Evolutionary conservation across 116 monocot genomes (phyloP).

Genomic region (Iris pallida): DNA sequence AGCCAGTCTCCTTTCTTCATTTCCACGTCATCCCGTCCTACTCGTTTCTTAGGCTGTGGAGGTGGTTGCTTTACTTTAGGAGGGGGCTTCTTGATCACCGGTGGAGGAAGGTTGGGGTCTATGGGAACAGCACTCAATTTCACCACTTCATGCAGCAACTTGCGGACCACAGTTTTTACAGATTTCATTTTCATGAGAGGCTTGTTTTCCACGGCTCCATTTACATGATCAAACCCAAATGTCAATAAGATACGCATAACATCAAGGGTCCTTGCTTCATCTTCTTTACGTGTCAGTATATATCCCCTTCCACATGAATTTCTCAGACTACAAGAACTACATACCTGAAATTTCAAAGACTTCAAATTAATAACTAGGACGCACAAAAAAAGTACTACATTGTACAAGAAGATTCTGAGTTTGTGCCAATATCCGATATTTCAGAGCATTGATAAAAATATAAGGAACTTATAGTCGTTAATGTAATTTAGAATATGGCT

Average conservation of each 20-base stretch:
- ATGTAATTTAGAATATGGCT: too few species aligned
- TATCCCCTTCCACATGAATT: slow-evolving; percentile 84
- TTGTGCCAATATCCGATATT: too few species aligned
- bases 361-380: too few species aligned
- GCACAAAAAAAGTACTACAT: too few species aligned
- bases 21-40: slow-evolving; percentile 94
- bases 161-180: slow-evolving; percentile 70
- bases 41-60: slow-evolving; percentile 77
- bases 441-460: too few species aligned
- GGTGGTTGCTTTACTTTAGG: slow-evolving; percentile 95
- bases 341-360: slow-evolving; percentile 52
- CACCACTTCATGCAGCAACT: slow-evolving; percentile 80
- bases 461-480: too few species aligned
- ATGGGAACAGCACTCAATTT: slow-evolving; percentile 84
- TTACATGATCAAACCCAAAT: slow-evolving; percentile 82
- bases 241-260: slow-evolving; percentile 75
- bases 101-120: slow-evolving; percentile 91
- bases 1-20: slow-evolving; percentile 99
- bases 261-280: slow-evolving; percentile 94
- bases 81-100: slow-evolving; percentile 70
- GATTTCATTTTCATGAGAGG: slow-evolving; percentile 72
- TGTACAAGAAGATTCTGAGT: too few species aligned
- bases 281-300: slow-evolving; percentile 79
- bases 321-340: slow-evolving; percentile 89
- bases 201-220: slow-evolving; percentile 76